Base-by-base conservation (phyloP, 441 rosid genomes). In the Syzygium malaccense region DNA sequence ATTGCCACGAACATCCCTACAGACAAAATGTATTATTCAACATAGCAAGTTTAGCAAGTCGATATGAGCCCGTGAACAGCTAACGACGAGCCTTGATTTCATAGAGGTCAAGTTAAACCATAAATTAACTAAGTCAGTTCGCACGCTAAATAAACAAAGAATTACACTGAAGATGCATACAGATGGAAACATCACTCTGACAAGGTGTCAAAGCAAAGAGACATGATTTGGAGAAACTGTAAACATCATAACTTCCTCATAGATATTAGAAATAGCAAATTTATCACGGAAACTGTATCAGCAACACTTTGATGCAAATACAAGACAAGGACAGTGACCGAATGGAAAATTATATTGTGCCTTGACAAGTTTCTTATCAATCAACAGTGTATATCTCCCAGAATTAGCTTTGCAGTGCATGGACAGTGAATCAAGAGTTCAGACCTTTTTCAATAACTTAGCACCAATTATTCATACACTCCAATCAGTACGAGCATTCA, bases 1-100 rank as follows among this genome's bases (percentile, higher is more conserved):
- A 75, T 91, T 93, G 90, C 92, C 94, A 85, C 97, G 97, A 75
- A 90, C 88, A 88, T 98, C 99, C 95, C 99, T 98, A 93, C 86
- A 90, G 14, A 28, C 58, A 89, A 87, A 87, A 79, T 8, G n/a
- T 13, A 23, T 41, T 23, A 41, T 12, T 71, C 83, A 75, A 75
- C n/a, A 75, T 23, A 75, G 49, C 51, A 75, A 75, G 51, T 41
- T 75, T 11, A 75, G 51, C n/a, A 41, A 41, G 83, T 23, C 18
- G 8, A 23, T 48, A 75, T 4, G 28, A 75, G n/a, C 83, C 28
- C n/a, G 23, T 41, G 83, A 75, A 75, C 51, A 75, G 13, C 49
- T 23, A 75, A 75, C 17, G 15, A n/a, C 4, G n/a, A 66, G 41
- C 41, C 78, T 66, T 66, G 41, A 66, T 66, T 30, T 17, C 78